A percentile compares a stretch with the other conserved stretches of the same genome.
These are phyloP conservation scores for Favolaschia claudopus DNA, from an alignment of 768 basidiomycete genomes.

Conservation along the genomic window DNA sequence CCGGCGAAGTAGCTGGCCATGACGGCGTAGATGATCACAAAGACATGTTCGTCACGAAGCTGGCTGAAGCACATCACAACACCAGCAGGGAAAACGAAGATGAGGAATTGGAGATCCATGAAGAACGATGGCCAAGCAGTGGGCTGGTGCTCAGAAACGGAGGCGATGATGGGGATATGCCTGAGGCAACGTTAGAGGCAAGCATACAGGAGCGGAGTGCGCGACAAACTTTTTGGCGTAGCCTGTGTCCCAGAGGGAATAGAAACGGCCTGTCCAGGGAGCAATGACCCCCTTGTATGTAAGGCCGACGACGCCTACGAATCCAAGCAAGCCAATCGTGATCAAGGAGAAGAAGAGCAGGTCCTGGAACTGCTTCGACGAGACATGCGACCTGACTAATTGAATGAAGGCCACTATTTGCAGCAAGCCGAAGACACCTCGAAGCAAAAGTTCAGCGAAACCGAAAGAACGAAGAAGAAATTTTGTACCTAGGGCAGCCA, in stretches of 20 bases:
- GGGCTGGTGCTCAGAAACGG: slow-evolving; percentile 98
- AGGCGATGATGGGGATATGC: slow-evolving; percentile 97
- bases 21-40: slow-evolving; percentile 97
- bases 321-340: slow-evolving; percentile 73
- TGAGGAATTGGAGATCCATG: slow-evolving; percentile 98
- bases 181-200: slow-evolving; percentile 44
- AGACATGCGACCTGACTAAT: slow-evolving; percentile 87
- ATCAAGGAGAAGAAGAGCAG: slow-evolving; percentile 78
- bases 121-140: slow-evolving; percentile 99
- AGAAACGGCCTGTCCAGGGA: slow-evolving; percentile 99
- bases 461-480: neutral
- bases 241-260: slow-evolving; percentile 98
- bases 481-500: slow-evolving; percentile 89
- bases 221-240: slow-evolving; percentile 91
- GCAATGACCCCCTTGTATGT: slow-evolving; percentile 96
- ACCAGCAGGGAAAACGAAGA: slow-evolving; percentile 97
- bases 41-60: slow-evolving; percentile 95
- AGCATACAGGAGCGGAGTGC: slow-evolving; percentile 3
- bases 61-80: slow-evolving; percentile 94
- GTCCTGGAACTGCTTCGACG: slow-evolving; percentile 90
- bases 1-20: slow-evolving; percentile 98
- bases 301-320: slow-evolving; percentile 75
- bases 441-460: slow-evolving; percentile 18
- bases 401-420: slow-evolving; percentile 96
- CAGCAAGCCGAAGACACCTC: slow-evolving; percentile 93